Conservation (phyloP, 1,139 yeast genomes). For the Nakaseomyces delphensis region DNA sequence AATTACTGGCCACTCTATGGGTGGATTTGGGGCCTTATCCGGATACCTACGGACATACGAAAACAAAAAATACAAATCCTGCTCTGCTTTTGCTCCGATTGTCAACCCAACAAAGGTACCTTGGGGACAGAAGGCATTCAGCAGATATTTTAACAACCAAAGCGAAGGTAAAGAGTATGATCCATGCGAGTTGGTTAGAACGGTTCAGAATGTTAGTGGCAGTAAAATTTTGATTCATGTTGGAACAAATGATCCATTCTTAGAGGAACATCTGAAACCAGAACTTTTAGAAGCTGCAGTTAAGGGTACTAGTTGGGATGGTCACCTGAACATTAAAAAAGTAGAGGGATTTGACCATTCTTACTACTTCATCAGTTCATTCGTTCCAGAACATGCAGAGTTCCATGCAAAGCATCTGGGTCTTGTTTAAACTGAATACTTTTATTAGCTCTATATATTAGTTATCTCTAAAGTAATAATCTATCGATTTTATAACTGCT, state of each 20-base stretch:
- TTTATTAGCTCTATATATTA: too few species aligned
- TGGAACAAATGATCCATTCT: slow-evolving; percentile 70
- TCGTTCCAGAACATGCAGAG: slow-evolving; percentile 75
- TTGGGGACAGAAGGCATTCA: slow-evolving; percentile 84
- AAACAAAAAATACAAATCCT: slow-evolving; percentile 49
- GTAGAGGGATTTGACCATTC: slow-evolving; percentile 90
- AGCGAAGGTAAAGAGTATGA: slow-evolving; percentile 48
- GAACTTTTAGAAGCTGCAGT: slow-evolving; percentile 64
- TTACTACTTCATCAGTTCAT: slow-evolving; percentile 74
- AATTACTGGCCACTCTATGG: slow-evolving; percentile 96
- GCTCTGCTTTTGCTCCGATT: slow-evolving; percentile 89
- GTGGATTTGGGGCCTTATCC: slow-evolving; percentile 87
- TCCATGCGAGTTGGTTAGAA: slow-evolving; percentile 63
- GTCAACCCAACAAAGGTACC: slow-evolving; percentile 65
- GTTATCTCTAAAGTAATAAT: too few species aligned
- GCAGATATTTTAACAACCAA: slow-evolving; percentile 63
- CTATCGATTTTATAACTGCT: not conserved
- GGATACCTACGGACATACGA: slow-evolving; percentile 66
- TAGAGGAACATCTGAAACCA: slow-evolving; percentile 64
- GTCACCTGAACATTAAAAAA: slow-evolving; percentile 48
- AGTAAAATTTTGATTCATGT: slow-evolving; percentile 68
- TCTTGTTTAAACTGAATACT: slow-evolving; percentile 27
- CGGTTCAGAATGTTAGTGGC: slow-evolving; percentile 36
- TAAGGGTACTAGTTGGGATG: slow-evolving; percentile 49
- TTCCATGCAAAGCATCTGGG: slow-evolving; percentile 81